Conservation (phyloP, 805 yeast genomes). For the Schwanniomyces vanrijiae region DNA sequence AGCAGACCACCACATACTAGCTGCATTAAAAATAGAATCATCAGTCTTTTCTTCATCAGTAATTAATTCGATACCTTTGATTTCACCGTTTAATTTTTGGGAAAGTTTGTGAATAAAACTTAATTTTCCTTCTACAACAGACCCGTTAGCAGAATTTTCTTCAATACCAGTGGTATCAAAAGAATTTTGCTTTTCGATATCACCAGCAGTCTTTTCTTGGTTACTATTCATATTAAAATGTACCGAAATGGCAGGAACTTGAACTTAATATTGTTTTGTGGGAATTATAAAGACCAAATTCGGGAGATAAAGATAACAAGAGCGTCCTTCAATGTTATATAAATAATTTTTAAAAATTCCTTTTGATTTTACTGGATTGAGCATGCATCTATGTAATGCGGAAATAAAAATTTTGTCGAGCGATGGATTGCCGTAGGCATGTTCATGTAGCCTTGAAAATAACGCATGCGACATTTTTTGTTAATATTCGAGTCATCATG, state of each 20-base stretch:
- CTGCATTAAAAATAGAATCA: slow-evolving; percentile 64
- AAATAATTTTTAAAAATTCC: not conserved
- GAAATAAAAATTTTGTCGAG: not conserved
- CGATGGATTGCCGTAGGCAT: not conserved
- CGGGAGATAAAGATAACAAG: not conserved
- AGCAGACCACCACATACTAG: slow-evolving; percentile 90
- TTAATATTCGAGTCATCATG: not conserved
- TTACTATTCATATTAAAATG: not conserved
- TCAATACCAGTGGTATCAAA: slow-evolving; percentile 1
- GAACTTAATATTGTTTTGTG: not conserved
- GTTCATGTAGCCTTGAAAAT: not conserved
- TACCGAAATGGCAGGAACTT: not conserved
- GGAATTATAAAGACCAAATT: not conserved
- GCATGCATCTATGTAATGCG: not conserved
- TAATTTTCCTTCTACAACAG: slow-evolving; percentile 15
- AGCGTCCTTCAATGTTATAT: not conserved
- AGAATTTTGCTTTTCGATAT: slow-evolving; percentile 1
- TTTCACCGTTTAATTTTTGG: slow-evolving; percentile 39
- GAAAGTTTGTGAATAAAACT: slow-evolving; percentile 32
- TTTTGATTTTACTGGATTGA: not conserved
- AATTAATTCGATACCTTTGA: slow-evolving; percentile 77
- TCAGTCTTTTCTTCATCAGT: slow-evolving; percentile 78
- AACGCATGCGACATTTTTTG: not conserved
- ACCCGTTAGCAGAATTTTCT: slow-evolving; percentile 5
- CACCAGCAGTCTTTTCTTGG: not conserved